Base-by-base conservation (phyloP, 371 early-diverging fungal species). In the Haplosporangium sp. region DNA sequence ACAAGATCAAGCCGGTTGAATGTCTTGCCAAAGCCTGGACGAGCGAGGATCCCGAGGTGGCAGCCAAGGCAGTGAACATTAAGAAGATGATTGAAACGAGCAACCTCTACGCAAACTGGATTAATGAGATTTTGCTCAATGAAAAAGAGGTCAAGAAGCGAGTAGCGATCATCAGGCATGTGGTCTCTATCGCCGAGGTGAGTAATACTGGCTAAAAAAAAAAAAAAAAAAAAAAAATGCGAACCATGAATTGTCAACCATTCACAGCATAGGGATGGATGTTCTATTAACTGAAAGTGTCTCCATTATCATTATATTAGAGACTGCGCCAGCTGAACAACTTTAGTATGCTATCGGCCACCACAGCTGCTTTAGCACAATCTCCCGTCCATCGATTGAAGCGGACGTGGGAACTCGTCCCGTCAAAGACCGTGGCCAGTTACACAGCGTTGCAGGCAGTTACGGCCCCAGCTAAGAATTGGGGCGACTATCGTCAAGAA, bases 21-120 rank as follows among this genome's bases (percentile, higher is more conserved):
- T 93, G 95, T 64, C 76, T 98, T 45, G 89, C 91, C 67, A 95
- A 97, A 73, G 94, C 94, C 8, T 98, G 98, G 97, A 87, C 91
- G 63, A 81, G 88, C 55, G 86, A 92, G 74, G 91, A 85, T 72
- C 85, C 83, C 36, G 85, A 86, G 55, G 82, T 85, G 55, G 80
- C 83, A 9, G 84, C 79, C 47, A 84, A 84, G 55, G 90, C 90
- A 6, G 79, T 81, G 23, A 93, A 93, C 68, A 88, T 94, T 64
- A 93, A 92, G 75, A 88, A 86, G 53, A 91, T 93, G 73, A 92
- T 94, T 64, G 88, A 87, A 45, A 88, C 91, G 36, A 87, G 87
- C 63, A 91, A 89, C 61, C 75, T 85, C 77, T 86, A 97, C 14
- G 93, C 95, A 6, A 89, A 92, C 10, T 97, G 96, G 96, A 95